These are phyloP conservation scores for Thelonectria olida DNA, from an alignment of 2,329 filamentous ascomycete genomes.

Conservation along the genomic window DNA sequence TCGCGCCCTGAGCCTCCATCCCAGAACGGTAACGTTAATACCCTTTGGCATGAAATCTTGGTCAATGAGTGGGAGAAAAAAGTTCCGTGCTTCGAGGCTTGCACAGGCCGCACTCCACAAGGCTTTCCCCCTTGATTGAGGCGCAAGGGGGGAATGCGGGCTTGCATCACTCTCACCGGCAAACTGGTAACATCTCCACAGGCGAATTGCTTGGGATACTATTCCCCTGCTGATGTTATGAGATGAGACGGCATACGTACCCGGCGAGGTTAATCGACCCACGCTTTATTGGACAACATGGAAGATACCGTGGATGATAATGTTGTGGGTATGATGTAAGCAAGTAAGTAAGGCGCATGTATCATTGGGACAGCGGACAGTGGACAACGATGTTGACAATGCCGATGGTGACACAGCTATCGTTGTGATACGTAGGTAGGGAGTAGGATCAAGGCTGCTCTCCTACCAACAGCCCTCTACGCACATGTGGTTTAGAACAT, in stretches of 20 bases:
- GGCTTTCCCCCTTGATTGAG: neutral
- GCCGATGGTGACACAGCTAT: too few species aligned
- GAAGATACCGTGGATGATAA: constrained; percentile 11
- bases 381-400: too few species aligned
- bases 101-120: constrained; percentile 6
- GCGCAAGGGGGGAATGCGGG: neutral
- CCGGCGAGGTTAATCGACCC: neutral
- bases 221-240: neutral
- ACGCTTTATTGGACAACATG: neutral
- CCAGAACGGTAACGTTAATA: neutral
- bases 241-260: neutral
- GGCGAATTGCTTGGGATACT: too few species aligned
- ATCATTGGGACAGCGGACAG: too few species aligned
- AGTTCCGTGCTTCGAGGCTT: constrained; percentile 1
- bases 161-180: neutral
- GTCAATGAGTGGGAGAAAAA: neutral
- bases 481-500: neutral
- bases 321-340: too few species aligned
- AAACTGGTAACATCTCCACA: neutral
- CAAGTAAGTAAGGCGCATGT: too few species aligned
- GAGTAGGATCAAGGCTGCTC: neutral
- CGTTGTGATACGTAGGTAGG: too few species aligned
- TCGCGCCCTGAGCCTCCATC: neutral
- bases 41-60: neutral
- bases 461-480: neutral